Base-by-base conservation (phyloP, 805 yeast genomes). In the Ogataea nonfermentans region DNA sequence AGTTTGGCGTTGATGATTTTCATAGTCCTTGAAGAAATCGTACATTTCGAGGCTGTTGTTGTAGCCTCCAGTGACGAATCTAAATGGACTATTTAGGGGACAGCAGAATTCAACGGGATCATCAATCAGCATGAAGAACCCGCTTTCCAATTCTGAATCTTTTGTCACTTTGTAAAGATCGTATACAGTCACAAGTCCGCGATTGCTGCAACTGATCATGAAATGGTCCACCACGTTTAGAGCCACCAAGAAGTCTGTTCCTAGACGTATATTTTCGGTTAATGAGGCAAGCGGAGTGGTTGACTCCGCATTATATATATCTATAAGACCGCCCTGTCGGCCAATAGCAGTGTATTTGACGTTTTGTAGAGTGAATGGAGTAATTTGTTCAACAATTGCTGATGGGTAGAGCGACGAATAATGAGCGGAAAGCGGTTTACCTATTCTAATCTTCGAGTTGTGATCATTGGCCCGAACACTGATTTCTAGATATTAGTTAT, bases 91-190 rank as follows among this genome's bases (percentile, higher is more conserved):
- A n/a, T 43, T 15, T 11, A 42, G 29, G 16, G 41, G 41, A 11
- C 36, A 40, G 24, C 53, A 48, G 34, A 52, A 51, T 26, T 52
- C 56, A 4, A 48, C 39, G 2, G 56, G 56, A 25, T 48, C 53
- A 15, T 44, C 49, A n/a, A 52, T 41, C 13, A 48, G 43, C 15
- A 47, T 41, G 38, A 40, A 50, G 24, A 52, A 48, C 3, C 47
- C 54, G 9, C 26, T 22, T 9, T 41, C 43, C 3, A 32, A 26
- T 4, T 39, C 49, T 9, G 32, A 35, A 19, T 33, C 43, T 9
- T 31, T 29, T 10, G 41, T 10, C 16, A 50, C 23, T n/a, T 31
- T 38, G 16, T 32, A 26, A n/a, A 55, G 29, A 34, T 53, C 43
- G 35, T 53, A 43, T 4, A 55, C 44, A 2, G 52, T 35, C 8